These are phyloP conservation scores for Leccinum truebloodii DNA, from an alignment of 768 basidiomycete species.

Conservation along the genomic window DNA sequence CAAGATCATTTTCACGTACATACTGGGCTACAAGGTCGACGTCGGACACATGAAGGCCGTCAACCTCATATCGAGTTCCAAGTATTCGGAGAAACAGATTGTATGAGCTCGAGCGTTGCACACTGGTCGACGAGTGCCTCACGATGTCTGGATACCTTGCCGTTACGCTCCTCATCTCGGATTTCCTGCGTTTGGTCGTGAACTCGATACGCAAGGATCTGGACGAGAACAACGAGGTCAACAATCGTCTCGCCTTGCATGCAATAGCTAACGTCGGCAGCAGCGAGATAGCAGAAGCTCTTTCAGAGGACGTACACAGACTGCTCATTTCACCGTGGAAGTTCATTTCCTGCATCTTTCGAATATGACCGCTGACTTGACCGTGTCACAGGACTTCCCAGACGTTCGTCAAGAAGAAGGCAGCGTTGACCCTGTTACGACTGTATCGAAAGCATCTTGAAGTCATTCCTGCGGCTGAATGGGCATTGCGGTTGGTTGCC, in stretches of 20 bases:
- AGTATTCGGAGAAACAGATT: constrained; percentile 99
- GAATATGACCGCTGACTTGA: constrained; percentile 18
- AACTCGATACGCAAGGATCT: constrained; percentile 98
- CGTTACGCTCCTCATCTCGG: constrained; percentile 92
- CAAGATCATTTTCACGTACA: constrained; percentile 99
- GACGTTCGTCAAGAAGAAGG: constrained; percentile 97
- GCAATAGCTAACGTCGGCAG: constrained; percentile 98
- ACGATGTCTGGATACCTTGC: constrained; percentile 77
- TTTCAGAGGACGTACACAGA: constrained; percentile 92
- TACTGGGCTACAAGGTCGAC: constrained; percentile 98
- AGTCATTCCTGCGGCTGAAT: constrained; percentile 90
- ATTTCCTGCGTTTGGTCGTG: constrained; percentile 93
- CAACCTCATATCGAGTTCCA: constrained; percentile 91
- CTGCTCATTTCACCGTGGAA: constrained; percentile 91
- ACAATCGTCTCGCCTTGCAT: constrained; percentile 95
- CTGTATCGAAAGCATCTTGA: constrained; percentile 96
- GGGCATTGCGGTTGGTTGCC: constrained; percentile 92
- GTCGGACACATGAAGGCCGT: constrained; percentile 99
- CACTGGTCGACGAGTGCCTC: not conserved
- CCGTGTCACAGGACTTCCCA: constrained; percentile 72
- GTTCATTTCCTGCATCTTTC: constrained; percentile 9
- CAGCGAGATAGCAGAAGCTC: constrained; percentile 96
- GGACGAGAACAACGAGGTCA: constrained; percentile 90
- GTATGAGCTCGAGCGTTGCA: constrained; percentile 48
- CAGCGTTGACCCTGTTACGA: constrained; percentile 88